Conservation (phyloP, 2,329 filamentous ascomycete genomes). For the Diaporthe ilicicola region DNA sequence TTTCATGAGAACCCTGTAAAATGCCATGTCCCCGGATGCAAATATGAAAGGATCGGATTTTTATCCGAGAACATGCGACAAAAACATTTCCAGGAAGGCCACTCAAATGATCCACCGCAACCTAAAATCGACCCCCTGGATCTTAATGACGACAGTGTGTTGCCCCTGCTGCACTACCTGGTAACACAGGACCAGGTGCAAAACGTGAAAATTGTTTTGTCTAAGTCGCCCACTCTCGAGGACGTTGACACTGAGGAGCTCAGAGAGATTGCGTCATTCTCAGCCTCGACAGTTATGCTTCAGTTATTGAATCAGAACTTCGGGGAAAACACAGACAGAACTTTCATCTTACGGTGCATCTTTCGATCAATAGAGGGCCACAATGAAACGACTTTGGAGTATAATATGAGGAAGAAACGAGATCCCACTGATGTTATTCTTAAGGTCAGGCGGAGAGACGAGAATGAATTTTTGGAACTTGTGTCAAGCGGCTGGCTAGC, state of each 20-base stretch:
- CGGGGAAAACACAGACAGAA: too few species aligned
- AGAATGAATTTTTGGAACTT: too few species aligned
- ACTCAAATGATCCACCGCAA: neutral
- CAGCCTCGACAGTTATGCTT: neutral
- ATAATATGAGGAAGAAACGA: neutral
- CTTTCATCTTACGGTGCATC: rapidly evolving
- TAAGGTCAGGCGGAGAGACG: too few species aligned
- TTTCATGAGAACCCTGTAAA: neutral
- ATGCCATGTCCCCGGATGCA: neutral
- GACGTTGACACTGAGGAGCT: neutral
- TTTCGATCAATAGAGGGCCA: neutral
- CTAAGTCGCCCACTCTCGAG: neutral
- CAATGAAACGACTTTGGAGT: neutral
- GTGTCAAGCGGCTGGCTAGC: neutral
- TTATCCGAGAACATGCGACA: neutral
- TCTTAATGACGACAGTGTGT: neutral
- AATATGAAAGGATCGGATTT: neutral
- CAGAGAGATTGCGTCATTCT: neutral
- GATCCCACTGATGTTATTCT: too few species aligned
- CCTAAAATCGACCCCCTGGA: neutral
- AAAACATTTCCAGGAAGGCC: neutral
- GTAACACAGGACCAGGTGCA: neutral
- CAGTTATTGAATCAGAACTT: too few species aligned
- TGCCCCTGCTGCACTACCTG: neutral
- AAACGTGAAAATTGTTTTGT: neutral